These are phyloP conservation scores for Suhomyces choctaworum DNA, from an alignment of 1,139 yeast genomes.

Conservation along the genomic window DNA sequence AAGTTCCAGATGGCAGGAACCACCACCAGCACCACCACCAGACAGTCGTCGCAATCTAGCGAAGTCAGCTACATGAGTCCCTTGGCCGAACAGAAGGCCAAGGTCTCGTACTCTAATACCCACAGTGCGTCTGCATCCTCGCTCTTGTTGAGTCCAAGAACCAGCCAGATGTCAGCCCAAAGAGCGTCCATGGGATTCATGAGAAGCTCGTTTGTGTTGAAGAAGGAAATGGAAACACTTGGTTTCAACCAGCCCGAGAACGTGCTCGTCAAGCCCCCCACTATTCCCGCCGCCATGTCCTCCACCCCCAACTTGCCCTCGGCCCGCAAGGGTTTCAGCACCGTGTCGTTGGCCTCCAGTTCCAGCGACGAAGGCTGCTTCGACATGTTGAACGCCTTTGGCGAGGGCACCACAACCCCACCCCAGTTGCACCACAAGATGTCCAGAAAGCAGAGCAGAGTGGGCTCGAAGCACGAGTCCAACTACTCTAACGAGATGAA, in stretches of 20 bases:
- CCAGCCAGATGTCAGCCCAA: slow-evolving; percentile 11
- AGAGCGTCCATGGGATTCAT: slow-evolving; percentile 28
- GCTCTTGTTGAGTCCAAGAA: slow-evolving; percentile 10
- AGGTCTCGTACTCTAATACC: slow-evolving; percentile 9
- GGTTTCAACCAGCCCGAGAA: slow-evolving; percentile 37
- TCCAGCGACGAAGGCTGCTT: slow-evolving; percentile 19
- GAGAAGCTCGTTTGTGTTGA: slow-evolving; percentile 30
- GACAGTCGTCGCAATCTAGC: slow-evolving; percentile 16
- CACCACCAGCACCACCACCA: slow-evolving; percentile 7
- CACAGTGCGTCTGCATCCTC: slow-evolving; percentile 11
- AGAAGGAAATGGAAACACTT: slow-evolving; percentile 25
- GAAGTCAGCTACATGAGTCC: slow-evolving; percentile 17
- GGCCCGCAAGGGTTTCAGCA: slow-evolving; percentile 1
- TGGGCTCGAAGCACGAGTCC: slow-evolving; percentile 2
- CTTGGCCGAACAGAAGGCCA: slow-evolving; percentile 9
- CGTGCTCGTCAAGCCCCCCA: slow-evolving; percentile 30
- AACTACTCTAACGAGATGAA: slow-evolving; percentile 13
- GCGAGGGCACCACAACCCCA: slow-evolving; percentile 7
- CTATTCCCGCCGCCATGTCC: slow-evolving; percentile 27
- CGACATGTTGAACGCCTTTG: slow-evolving; percentile 24
- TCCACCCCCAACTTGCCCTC: slow-evolving; percentile 8
- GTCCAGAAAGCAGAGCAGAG: slow-evolving; percentile 4
- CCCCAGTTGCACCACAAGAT: slow-evolving; percentile 5
- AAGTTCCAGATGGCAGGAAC: slow-evolving; percentile 12
- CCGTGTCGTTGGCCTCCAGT: slow-evolving; percentile 7